phyloP scores from a whole-genome alignment of 2,329 filamentous ascomycete species.

The Ilyonectria destructans region DNA sequence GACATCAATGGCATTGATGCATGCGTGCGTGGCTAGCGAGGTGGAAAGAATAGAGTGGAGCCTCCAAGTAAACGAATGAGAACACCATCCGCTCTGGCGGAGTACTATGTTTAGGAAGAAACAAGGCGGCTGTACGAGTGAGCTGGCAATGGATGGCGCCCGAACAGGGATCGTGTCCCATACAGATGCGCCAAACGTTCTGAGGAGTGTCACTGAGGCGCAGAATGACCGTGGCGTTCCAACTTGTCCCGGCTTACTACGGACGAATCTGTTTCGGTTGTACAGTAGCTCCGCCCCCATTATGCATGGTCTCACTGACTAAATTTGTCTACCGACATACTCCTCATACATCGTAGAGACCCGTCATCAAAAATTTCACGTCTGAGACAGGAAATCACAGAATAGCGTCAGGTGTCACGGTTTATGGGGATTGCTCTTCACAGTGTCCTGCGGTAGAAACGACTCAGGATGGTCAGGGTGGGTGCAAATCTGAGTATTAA shows the following conservation, averaged over 20 bases:
- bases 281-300: not conserved
- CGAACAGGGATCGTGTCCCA: not conserved
- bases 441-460: no score
- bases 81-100: not conserved
- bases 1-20: not conserved
- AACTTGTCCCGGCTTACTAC: constrained; percentile 17
- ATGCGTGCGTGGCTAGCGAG: not conserved
- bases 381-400: not conserved
- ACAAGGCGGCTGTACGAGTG: not conserved
- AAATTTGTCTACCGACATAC: not conserved
- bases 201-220: constrained; percentile 7
- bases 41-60: not conserved
- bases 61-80: not conserved
- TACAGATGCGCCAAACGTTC: not conserved
- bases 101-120: not conserved
- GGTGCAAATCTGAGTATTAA: no score
- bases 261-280: not conserved
- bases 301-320: not conserved
- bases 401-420: no score
- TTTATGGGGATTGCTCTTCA: no score
- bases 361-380: not conserved
- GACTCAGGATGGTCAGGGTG: no score
- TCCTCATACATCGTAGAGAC: not conserved
- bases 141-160: not conserved
- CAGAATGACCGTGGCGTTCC: constrained; percentile 15